A percentile compares a stretch with the other conserved stretches of the same genome.
These are phyloP conservation scores for Alternaria atra DNA, from an alignment of 2,329 filamentous ascomycete species.

Conservation along the genomic window DNA sequence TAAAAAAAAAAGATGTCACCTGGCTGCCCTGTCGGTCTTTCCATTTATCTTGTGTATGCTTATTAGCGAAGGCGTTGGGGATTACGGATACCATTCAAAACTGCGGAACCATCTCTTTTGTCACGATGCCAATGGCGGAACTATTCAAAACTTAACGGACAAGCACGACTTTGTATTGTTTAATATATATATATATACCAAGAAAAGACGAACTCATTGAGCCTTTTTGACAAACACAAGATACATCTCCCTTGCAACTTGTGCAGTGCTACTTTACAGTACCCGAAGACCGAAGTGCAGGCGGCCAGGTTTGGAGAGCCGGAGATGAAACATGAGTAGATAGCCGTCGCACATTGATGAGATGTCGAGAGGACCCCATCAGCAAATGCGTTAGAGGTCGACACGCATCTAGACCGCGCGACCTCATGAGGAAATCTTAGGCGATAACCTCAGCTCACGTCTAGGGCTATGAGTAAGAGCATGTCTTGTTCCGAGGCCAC, in stretches of 20 bases:
- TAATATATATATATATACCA: conserved; percentile 13
- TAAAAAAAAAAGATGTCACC: background rate
- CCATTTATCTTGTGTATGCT: conserved; percentile 11
- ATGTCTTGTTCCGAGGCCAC: conserved; percentile 7
- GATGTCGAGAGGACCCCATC: background rate
- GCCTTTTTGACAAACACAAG: background rate
- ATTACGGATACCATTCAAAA: conserved; percentile 6
- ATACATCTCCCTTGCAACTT: background rate
- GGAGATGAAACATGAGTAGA: background rate
- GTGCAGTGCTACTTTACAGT: background rate
- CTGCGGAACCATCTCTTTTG: conserved; percentile 22
- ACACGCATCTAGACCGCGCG: background rate
- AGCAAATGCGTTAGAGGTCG: background rate
- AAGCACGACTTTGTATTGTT: conserved; percentile 12
- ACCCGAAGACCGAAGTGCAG: background rate
- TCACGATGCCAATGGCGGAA: conserved; percentile 13
- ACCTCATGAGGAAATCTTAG: conserved; percentile 1
- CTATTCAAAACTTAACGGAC: background rate
- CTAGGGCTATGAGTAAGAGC: background rate
- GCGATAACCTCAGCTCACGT: conserved; percentile 7
- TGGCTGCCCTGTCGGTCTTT: conserved; percentile 10
- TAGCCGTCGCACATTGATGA: background rate
- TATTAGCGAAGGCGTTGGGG: conserved; percentile 33
- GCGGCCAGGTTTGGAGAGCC: conserved; percentile 15
- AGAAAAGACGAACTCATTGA: background rate